Evolutionary conservation across 257 asterid species (phyloP).

Genomic region (Penstemon eatonii): DNA sequence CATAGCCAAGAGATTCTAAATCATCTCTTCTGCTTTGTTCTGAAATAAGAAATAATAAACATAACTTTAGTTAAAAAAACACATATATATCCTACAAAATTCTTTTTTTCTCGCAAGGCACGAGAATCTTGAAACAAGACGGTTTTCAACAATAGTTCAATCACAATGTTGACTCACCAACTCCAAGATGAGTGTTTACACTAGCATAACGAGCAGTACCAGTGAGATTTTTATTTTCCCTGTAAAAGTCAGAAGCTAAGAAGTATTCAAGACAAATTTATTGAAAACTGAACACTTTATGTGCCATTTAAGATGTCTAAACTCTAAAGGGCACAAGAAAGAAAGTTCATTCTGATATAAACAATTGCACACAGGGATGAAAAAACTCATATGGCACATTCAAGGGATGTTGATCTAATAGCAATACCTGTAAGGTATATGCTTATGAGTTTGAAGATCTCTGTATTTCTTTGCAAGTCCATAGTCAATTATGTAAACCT

Average conservation of each 20-base stretch:
- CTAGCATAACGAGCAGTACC: conserved; percentile 95
- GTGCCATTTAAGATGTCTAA: not conserved
- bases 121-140: conserved; percentile 3
- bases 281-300: not conserved
- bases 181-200: conserved; percentile 87
- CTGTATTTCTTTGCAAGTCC: conserved; percentile 92
- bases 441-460: conserved; percentile 80
- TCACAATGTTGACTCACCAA: conserved; percentile 54
- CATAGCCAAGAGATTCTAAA: conserved; percentile 86
- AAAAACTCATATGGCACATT: conserved; percentile 1
- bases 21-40: conserved; percentile 95
- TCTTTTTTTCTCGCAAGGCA: not conserved
- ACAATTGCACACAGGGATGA: not conserved
- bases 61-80: not conserved
- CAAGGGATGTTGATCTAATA: not conserved
- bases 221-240: conserved; percentile 90
- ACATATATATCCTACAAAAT: not conserved
- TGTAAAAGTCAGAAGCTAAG: conserved; percentile 36
- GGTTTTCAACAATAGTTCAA: not conserved
- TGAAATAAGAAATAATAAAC: conserved; percentile 36
- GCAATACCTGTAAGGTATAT: conserved; percentile 76
- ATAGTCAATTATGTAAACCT: conserved; percentile 84
- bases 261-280: conserved; percentile 13
- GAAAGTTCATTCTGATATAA: not conserved
- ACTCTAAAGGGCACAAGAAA: not conserved